phyloP scores from a whole-genome alignment of 805 yeast genomes.

The Maudiozyma turicensis region DNA sequence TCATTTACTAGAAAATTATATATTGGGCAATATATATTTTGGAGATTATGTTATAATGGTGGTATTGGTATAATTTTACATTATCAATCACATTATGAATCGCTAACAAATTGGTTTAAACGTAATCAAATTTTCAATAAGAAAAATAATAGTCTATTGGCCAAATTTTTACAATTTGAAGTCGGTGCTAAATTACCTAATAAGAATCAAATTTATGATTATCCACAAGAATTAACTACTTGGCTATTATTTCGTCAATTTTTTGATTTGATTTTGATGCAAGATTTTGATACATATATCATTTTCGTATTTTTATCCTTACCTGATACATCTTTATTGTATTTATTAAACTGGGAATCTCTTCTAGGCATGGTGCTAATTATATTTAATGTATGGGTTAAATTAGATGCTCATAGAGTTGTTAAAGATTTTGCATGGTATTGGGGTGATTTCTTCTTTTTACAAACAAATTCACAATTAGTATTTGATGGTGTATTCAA shows the following conservation, averaged over 20 bases:
- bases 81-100: constrained; percentile 51
- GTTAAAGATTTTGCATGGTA: constrained; percentile 91
- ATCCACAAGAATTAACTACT: constrained; percentile 70
- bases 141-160: constrained; percentile 24
- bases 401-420: constrained; percentile 77
- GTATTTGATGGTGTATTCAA: constrained; percentile 85
- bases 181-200: constrained; percentile 26
- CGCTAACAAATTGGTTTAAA: constrained; percentile 44
- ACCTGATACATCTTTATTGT: constrained; percentile 29
- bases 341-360: constrained; percentile 42
- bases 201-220: constrained; percentile 26
- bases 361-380: constrained; percentile 51
- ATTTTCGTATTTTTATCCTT: constrained; percentile 45
- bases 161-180: constrained; percentile 37
- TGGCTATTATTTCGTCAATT: constrained; percentile 74
- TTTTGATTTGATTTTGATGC: constrained; percentile 77
- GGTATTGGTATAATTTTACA: constrained; percentile 70
- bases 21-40: constrained; percentile 50
- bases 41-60: constrained; percentile 67
- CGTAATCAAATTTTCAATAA: constrained; percentile 37
- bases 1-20: constrained; percentile 30
- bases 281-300: constrained; percentile 68
- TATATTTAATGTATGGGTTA: constrained; percentile 73
- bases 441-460: constrained; percentile 89
- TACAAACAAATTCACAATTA: constrained; percentile 56